phyloP scores from a whole-genome alignment of 2,329 filamentous ascomycete genomes.

The Xylogone sp. region DNA sequence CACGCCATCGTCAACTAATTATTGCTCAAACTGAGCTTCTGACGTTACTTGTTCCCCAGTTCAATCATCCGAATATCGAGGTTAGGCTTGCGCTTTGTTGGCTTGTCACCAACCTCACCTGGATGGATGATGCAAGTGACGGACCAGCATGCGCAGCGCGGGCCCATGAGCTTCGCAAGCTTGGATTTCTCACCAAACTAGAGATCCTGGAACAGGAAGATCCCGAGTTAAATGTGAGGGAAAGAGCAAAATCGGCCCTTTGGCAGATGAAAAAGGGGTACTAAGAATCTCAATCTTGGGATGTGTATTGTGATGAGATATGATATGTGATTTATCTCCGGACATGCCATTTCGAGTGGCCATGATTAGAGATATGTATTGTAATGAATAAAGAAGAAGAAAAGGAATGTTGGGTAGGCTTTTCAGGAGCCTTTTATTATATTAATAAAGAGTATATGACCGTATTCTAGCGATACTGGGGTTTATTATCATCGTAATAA shows the following conservation, averaged over 20 bases:
- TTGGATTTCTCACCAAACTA: constrained; percentile 69
- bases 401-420: too few species aligned
- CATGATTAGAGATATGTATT: too few species aligned
- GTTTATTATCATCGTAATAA: too few species aligned
- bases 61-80: constrained; percentile 66
- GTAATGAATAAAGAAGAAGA: too few species aligned
- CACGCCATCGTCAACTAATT: constrained; percentile 73
- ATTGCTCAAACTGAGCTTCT: constrained; percentile 75
- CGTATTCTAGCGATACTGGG: too few species aligned
- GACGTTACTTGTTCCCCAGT: constrained; percentile 67
- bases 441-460: too few species aligned
- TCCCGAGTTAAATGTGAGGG: constrained; percentile 73
- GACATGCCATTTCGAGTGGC: too few species aligned
- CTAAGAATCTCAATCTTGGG: constrained; percentile 15
- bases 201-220: constrained; percentile 59
- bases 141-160: constrained; percentile 61
- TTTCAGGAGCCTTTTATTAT: too few species aligned
- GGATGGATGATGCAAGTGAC: constrained; percentile 72
- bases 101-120: constrained; percentile 81
- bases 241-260: constrained; percentile 76
- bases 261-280: constrained; percentile 56
- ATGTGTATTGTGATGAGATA: too few species aligned
- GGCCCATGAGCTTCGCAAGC: constrained; percentile 61
- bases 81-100: constrained; percentile 79
- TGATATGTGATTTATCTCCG: too few species aligned